Evolutionary conservation across 495 filamentous ascomycete genomes (phyloP).

Genomic region (Achaetomiella virescens): DNA sequence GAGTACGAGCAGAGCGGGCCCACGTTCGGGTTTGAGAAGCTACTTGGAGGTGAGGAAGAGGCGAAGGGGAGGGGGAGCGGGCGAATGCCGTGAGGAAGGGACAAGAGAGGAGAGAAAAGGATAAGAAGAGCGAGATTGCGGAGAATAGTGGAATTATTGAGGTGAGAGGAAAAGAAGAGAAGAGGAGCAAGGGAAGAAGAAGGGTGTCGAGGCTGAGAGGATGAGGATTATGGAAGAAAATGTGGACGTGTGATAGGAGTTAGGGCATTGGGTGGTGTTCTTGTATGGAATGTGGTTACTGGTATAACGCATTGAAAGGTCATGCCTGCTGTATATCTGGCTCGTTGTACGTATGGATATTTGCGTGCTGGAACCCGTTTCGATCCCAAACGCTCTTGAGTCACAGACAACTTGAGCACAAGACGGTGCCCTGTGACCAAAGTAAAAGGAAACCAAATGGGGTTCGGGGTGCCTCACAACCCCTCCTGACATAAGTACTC

Average conservation of each 20-base stretch:
- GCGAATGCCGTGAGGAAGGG: slow-evolving; percentile 15
- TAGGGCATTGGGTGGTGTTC: slow-evolving; percentile 6
- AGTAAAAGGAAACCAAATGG: too few relatives aligned
- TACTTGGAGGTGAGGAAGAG: slow-evolving; percentile 17
- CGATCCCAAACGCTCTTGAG: too few relatives aligned
- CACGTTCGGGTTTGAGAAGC: slow-evolving; percentile 40
- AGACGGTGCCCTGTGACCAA: too few relatives aligned
- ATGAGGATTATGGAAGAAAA: background rate
- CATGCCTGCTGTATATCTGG: too few relatives aligned
- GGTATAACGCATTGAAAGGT: too few relatives aligned
- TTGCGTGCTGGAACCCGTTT: too few relatives aligned
- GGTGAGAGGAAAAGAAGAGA: slow-evolving; percentile 46
- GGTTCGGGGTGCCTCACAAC: too few relatives aligned
- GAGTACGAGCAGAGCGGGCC: slow-evolving; percentile 45
- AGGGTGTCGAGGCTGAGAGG: slow-evolving; percentile 17
- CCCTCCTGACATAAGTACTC: too few relatives aligned
- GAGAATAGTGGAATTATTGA: slow-evolving; percentile 22
- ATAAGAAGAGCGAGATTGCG: slow-evolving; percentile 1
- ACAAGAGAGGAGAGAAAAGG: slow-evolving; percentile 8
- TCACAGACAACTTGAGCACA: too few relatives aligned
- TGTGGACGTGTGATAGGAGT: background rate
- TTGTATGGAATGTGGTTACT: background rate
- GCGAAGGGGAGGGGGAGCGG: slow-evolving; percentile 7
- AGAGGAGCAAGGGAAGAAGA: slow-evolving; percentile 38
- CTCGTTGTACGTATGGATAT: too few relatives aligned